Base-by-base conservation (phyloP, 495 filamentous ascomycete species). In the Pyrenopolyporus hunteri region DNA sequence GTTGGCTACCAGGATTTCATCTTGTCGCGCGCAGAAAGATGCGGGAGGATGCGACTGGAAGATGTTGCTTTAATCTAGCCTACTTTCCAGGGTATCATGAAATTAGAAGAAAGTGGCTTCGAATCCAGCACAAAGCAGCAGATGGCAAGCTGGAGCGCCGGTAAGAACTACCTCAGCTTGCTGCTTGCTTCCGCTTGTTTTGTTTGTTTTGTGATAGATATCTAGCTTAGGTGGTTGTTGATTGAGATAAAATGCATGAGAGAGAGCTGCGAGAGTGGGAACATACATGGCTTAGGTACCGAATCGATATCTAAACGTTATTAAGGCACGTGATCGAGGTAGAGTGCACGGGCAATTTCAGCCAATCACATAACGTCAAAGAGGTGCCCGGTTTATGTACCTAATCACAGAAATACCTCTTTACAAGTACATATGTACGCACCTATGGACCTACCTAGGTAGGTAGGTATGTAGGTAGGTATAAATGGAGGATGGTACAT, bases 1-100 rank as follows among this genome's bases (percentile, higher is more conserved):
- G 39, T 42, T 52, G 50, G 46, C 51, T 56, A 60, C 45, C 56
- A 50, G 50, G 44, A 32, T 26, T 57, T 53, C 52, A 57, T 66
- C 40, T 46, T 57, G 32, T 57, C 37, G 26, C 19, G 50, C 14
- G 35, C 23, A 31, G 37, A 53, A 9, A n/a, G n/a, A n/a, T n/a
- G n/a, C n/a, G n/a, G n/a, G n/a, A n/a, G n/a, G n/a, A n/a, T n/a
- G n/a, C n/a, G 26, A 29, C 26, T 29, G 4, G 40, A 16, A 37
- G 14, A 50, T 42, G 46, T 31, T 57, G 46, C 42, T 42, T 43
- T 52, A 60, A 31, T 57, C 51, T 57, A 60, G 51, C 51, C 48
- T 52, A 57, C 56, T 51, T 59, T 29, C 16, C 43, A 45, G 35
- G 39, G 39, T 53, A 57, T 40, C 19, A 52, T 47, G 44, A 28